phyloP scores from a whole-genome alignment of 2,329 filamentous ascomycete species.

The Curvularia sp. region DNA sequence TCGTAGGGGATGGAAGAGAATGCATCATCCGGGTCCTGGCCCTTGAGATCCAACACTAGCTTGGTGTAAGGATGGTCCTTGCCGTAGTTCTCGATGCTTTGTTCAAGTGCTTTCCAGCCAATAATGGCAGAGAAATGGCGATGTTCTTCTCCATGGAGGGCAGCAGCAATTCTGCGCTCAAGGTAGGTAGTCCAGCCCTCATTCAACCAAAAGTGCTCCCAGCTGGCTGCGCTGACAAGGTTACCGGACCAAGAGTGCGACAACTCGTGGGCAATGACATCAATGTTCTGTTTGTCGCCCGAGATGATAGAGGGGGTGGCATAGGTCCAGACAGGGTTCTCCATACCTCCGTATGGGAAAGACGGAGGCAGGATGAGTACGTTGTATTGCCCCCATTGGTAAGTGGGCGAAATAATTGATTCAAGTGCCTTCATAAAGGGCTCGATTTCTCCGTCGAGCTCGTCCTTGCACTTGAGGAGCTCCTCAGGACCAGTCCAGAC shows the following conservation, averaged over 20 bases:
- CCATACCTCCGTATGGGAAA: conserved; percentile 70
- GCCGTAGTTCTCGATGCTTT: conserved; percentile 79
- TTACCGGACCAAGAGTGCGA: conserved; percentile 87
- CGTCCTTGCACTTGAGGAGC: conserved; percentile 83
- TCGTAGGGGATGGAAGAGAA: conserved; percentile 94
- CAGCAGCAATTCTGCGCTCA: conserved; percentile 81
- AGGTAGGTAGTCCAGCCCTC: conserved; percentile 95
- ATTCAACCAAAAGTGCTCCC: conserved; percentile 78
- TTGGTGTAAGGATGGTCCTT: conserved; percentile 92
- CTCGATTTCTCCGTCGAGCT: conserved; percentile 89
- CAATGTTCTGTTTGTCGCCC: conserved; percentile 81
- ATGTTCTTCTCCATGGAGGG: conserved; percentile 80
- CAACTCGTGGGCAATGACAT: conserved; percentile 91
- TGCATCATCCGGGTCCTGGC: conserved; percentile 92
- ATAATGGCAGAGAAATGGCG: conserved; percentile 96
- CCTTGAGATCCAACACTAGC: conserved; percentile 83
- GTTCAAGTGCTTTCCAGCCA: conserved; percentile 88
- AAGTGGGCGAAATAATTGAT: conserved; percentile 75
- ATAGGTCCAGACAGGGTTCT: conserved; percentile 94
- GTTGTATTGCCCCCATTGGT: conserved; percentile 95
- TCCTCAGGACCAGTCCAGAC: conserved; percentile 91
- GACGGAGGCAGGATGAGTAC: conserved; percentile 87
- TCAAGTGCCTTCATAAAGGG: conserved; percentile 90
- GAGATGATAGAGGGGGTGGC: conserved; percentile 94
- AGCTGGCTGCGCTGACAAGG: conserved; percentile 76